Evolutionary conservation across 371 early-diverging fungal species (phyloP).

Genomic region (Cokeromyces recurvatus): DNA sequence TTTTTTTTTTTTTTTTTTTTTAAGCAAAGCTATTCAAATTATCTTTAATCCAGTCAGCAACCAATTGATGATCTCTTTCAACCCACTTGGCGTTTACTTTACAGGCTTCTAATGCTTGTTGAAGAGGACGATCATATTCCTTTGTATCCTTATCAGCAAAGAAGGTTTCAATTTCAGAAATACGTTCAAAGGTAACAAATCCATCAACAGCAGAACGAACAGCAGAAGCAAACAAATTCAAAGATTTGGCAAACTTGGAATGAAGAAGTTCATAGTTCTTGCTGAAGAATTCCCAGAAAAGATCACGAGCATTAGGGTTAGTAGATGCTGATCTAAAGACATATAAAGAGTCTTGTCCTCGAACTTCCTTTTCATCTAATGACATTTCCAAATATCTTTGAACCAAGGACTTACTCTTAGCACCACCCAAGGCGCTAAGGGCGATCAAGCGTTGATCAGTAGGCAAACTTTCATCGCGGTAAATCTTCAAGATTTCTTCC

Average conservation of each 20-base stretch:
- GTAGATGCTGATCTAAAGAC: constrained; percentile 51
- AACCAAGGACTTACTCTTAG: constrained; percentile 56
- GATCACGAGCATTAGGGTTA: constrained; percentile 59
- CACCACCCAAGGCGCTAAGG: constrained; percentile 71
- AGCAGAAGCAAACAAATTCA: constrained; percentile 73
- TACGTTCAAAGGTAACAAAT: constrained; percentile 60
- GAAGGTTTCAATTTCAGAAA: constrained; percentile 67
- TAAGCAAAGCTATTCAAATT: constrained; percentile 22
- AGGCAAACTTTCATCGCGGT: constrained; percentile 57
- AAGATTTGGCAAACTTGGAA: constrained; percentile 65
- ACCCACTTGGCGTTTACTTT: constrained; percentile 77
- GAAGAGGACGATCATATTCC: constrained; percentile 64
- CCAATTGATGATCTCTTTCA: constrained; percentile 64
- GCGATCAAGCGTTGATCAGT: constrained; percentile 79
- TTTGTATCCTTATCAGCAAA: constrained; percentile 75
- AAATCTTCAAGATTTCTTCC: constrained; percentile 71
- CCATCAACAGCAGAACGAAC: constrained; percentile 67
- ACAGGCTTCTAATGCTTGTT: constrained; percentile 87
- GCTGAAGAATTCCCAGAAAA: constrained; percentile 78
- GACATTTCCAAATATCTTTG: constrained; percentile 59
- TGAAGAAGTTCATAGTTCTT: constrained; percentile 65
- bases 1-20: background rate
- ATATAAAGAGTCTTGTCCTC: constrained; percentile 80
- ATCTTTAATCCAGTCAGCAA: constrained; percentile 63
- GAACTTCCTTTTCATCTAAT: constrained; percentile 65